Base-by-base conservation (phyloP, 202 grass and related monocot species). In the Setaria viridis region DNA sequence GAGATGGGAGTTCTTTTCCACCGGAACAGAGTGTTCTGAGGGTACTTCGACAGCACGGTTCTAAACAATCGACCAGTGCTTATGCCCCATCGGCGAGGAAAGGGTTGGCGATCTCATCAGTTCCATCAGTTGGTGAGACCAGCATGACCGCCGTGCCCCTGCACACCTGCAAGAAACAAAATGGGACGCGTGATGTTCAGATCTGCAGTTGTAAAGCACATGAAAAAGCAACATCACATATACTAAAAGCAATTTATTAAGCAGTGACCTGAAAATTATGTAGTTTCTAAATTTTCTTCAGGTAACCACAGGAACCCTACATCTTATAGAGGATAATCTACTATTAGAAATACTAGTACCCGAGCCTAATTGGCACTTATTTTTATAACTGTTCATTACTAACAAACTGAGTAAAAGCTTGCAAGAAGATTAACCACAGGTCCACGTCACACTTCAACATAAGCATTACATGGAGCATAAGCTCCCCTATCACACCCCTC, bases 101-200 rank as follows among this genome's bases (percentile, higher is more conserved):
- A 20, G 94, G 94, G 56, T 97, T 97, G 32, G 92, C 88, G 7
- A 97, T 97, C 86, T 97, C 94, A 76, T 97, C 94, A 2, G 94
- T 97, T 81, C 94, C 94, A 43, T 97, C 94, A 33, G 94, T 94
- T 41, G 94, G 94, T 72, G 92, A 97, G 39, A 97, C 94, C 63
- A 97, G 84, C 94, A 97, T 97, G 42, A 97, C 94, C 7, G 94
- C 92, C 2, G 94, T 94, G 49, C 94, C 94, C 57, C 94, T 92
- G 53, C 94, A 97, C 33, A 97, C 92, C 94, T 97, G 82, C 86
- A 89, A 74, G 29, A 80, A 51, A 82, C 46, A 43, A 6, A 48
- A 73, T 21, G 14, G 25, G 13, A 68, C 20, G 49, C 9, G 32
- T n/a, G 41, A 7, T 30, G 11, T 70, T 45, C 20, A 67, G 30